These are phyloP conservation scores for Cardamine occulta DNA, from an alignment of 345 rosid genomes.

Conservation along the genomic window DNA sequence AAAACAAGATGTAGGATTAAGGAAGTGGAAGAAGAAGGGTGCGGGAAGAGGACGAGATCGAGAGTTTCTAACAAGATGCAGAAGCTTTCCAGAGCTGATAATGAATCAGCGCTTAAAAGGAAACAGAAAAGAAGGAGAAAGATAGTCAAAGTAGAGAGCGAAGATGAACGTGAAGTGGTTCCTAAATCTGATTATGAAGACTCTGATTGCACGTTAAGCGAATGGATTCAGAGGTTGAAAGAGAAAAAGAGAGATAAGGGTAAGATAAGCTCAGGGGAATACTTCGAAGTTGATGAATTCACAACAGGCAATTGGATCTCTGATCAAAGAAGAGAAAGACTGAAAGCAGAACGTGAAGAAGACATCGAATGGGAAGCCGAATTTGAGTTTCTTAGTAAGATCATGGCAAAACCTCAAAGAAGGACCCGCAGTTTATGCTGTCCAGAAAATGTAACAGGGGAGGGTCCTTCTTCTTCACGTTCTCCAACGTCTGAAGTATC, in stretches of 20 bases:
- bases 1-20: not conserved
- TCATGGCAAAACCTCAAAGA: not conserved
- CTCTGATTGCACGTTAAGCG: not conserved
- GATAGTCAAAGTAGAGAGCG: not conserved
- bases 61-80: not conserved
- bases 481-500: slow-evolving; percentile 27
- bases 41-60: not conserved
- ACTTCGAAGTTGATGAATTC: not conserved
- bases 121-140: slow-evolving; percentile 10
- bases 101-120: not conserved
- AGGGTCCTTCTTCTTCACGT: slow-evolving; percentile 3
- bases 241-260: not conserved
- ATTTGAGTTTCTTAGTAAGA: not conserved
- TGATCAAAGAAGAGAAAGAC: not conserved
- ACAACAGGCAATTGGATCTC: not conserved
- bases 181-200: slow-evolving; percentile 3
- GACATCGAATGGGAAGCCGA: slow-evolving; percentile 33
- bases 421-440: slow-evolving; percentile 7
- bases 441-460: slow-evolving; percentile 6
- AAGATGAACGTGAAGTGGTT: slow-evolving; percentile 1
- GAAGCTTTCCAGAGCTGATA: not conserved
- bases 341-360: not conserved
- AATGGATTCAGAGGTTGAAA: not conserved
- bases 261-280: not conserved
- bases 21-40: not conserved